phyloP scores from a whole-genome alignment of 345 rosid species.

The Brassica carinata region DNA sequence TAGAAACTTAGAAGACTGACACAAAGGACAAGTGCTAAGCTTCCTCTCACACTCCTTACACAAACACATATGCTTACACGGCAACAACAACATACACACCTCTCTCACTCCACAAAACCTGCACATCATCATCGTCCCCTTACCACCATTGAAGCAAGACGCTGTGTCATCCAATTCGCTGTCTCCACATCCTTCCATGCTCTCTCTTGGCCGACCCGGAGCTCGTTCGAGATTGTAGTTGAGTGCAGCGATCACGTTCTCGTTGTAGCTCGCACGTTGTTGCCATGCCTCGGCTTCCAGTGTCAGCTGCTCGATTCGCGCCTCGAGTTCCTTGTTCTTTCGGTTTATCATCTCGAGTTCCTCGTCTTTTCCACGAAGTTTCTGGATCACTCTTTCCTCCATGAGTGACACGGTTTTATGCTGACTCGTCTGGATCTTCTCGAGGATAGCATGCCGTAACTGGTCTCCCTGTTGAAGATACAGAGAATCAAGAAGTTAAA shows the following conservation, averaged over 20 bases:
- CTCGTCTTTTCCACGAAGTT: conserved; percentile 72
- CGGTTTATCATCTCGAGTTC: conserved; percentile 67
- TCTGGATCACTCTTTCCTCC: conserved; percentile 60
- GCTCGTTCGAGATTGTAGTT: conserved; percentile 72
- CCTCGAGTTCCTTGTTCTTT: conserved; percentile 81
- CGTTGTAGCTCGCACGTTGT: conserved; percentile 69
- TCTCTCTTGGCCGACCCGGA: conserved; percentile 64
- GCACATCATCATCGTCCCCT: conserved; percentile 57
- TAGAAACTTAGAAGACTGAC: conserved; percentile 71
- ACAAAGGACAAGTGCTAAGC: conserved; percentile 82
- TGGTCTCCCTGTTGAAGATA: conserved; percentile 53
- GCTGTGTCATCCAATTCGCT: conserved; percentile 91
- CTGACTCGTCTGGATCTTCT: conserved; percentile 65
- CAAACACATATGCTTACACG: conserved; percentile 93
- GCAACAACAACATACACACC: conserved; percentile 79
- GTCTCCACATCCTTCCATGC: conserved; percentile 87
- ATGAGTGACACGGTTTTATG: conserved; percentile 59
- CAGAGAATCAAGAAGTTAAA: background rate
- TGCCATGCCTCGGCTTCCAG: conserved; percentile 82
- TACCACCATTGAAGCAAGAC: conserved; percentile 59
- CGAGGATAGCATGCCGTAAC: conserved; percentile 56
- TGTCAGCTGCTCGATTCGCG: conserved; percentile 63
- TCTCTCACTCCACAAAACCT: conserved; percentile 74
- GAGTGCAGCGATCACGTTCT: conserved; percentile 68
- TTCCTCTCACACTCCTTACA: conserved; percentile 89